phyloP scores from a whole-genome alignment of 345 rosid species.

The Bruguiera parviflora region DNA sequence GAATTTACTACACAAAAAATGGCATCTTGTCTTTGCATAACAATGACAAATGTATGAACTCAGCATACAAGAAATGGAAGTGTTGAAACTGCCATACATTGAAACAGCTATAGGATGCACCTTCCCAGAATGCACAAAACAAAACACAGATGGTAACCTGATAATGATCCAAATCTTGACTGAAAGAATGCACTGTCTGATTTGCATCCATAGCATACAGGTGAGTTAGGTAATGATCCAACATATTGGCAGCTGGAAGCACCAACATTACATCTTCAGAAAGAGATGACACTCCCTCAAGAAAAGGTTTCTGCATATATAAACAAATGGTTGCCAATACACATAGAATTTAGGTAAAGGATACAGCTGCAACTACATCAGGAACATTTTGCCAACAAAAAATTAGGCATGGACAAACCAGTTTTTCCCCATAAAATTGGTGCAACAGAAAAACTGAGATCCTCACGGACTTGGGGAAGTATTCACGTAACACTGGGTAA shows the following conservation, averaged over 20 bases:
- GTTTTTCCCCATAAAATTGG: constrained; percentile 77
- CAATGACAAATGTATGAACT: too few relatives aligned
- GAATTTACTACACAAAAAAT: too few relatives aligned
- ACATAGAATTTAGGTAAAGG: constrained; percentile 7
- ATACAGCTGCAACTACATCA: constrained; percentile 15
- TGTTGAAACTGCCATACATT: not conserved
- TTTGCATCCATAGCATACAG: constrained; percentile 49
- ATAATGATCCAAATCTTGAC: constrained; percentile 52
- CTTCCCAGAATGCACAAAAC: not conserved
- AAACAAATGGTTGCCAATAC: constrained; percentile 13
- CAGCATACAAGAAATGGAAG: too few relatives aligned
- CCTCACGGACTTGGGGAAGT: constrained; percentile 64
- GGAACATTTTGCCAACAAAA: constrained; percentile 11
- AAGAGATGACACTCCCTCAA: constrained; percentile 58
- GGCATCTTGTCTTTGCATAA: too few relatives aligned
- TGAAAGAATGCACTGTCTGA: constrained; percentile 29
- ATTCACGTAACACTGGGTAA: constrained; percentile 56
- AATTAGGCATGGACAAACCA: constrained; percentile 50
- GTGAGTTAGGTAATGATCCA: constrained; percentile 60
- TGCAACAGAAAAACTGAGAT: constrained; percentile 61
- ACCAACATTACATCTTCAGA: constrained; percentile 74
- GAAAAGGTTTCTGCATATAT: constrained; percentile 64
- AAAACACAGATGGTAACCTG: constrained; percentile 41
- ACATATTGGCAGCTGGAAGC: constrained; percentile 70
- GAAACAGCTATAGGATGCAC: not conserved